Evolutionary conservation across 495 filamentous ascomycete species (phyloP).

Genomic region (Hypoxylon rickii): DNA sequence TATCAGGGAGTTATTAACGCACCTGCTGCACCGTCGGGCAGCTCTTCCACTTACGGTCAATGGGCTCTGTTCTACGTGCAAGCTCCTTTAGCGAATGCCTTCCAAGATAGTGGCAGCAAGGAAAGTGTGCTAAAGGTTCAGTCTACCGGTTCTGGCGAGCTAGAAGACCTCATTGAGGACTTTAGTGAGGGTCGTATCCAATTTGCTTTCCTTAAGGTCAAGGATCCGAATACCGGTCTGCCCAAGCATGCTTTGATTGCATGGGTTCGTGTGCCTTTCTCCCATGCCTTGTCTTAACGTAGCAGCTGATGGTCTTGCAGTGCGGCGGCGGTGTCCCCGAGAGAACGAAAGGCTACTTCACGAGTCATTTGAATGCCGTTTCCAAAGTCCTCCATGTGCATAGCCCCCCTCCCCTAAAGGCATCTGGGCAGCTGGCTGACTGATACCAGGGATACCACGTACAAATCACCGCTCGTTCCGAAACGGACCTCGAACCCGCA

Average conservation of each 20-base stretch:
- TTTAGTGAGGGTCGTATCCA: slow-evolving; percentile 96
- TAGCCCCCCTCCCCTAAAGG: slow-evolving; percentile 39
- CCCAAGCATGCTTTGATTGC: slow-evolving; percentile 93
- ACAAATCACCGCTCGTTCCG: slow-evolving; percentile 91
- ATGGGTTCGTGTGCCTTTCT: slow-evolving; percentile 58
- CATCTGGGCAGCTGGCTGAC: slow-evolving; percentile 12
- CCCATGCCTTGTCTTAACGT: slow-evolving; percentile 30
- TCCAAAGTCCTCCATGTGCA: slow-evolving; percentile 83
- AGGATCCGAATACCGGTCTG: slow-evolving; percentile 86
- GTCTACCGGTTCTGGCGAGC: slow-evolving; percentile 89
- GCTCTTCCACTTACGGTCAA: slow-evolving; percentile 59
- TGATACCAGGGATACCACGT: slow-evolving; percentile 83
- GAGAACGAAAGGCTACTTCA: slow-evolving; percentile 97
- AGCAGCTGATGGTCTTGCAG: slow-evolving; percentile 36
- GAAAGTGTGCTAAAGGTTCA: slow-evolving; percentile 96
- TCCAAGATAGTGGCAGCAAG: slow-evolving; percentile 82
- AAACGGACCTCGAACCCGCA: slow-evolving; percentile 83
- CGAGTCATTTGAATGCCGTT: slow-evolving; percentile 85
- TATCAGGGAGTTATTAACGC: slow-evolving; percentile 87
- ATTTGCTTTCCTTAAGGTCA: slow-evolving; percentile 96
- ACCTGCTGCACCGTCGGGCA: slow-evolving; percentile 61
- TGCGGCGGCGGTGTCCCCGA: slow-evolving; percentile 98
- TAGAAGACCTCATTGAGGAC: slow-evolving; percentile 93
- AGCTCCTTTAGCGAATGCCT: slow-evolving; percentile 85
- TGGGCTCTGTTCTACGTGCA: slow-evolving; percentile 95